A percentile compares a stretch with the other conserved stretches of the same genome.
Evolutionary conservation across 2,329 filamentous ascomycete species (phyloP).

Genomic region (Cercospora canescens): DNA sequence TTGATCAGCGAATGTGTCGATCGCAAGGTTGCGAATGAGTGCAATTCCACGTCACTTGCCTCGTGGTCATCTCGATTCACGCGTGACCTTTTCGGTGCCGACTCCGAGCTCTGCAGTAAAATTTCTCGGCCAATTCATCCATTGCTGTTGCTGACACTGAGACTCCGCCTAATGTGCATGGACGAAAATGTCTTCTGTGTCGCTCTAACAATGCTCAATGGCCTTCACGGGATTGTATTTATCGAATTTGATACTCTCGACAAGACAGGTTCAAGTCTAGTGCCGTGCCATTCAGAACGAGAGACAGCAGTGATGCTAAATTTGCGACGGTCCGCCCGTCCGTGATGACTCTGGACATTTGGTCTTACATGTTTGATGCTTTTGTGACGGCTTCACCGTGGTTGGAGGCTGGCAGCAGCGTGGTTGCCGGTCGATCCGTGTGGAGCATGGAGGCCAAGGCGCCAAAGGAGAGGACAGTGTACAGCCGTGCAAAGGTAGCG

Average conservation of each 20-base stretch:
- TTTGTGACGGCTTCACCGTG: no score
- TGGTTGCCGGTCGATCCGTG: no score
- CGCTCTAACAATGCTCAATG: no score
- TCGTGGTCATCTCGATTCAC: background rate
- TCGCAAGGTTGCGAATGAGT: background rate
- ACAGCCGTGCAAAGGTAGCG: constrained; percentile 11
- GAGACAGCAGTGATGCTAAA: constrained; percentile 1
- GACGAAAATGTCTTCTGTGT: no score
- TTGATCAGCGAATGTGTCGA: background rate
- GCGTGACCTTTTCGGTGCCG: background rate
- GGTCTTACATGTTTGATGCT: no score
- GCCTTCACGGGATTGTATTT: no score
- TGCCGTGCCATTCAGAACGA: constrained; percentile 15
- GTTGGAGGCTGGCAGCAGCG: no score
- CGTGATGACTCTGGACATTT: constrained; percentile 10
- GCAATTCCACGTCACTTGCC: background rate
- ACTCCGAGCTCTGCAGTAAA: constrained; percentile 5
- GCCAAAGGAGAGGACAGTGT: constrained; percentile 4
- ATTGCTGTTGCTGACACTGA: constrained; percentile 16
- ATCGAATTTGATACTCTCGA: background rate
- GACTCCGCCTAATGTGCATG: background rate
- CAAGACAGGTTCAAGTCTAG: constrained; percentile 14
- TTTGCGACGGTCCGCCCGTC: background rate
- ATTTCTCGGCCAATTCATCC: constrained; percentile 12
- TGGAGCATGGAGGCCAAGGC: no score